Conservation (phyloP, 225 moss, liverwort and hornwort genomes). For the Pseudisothecium myosuroides region DNA sequence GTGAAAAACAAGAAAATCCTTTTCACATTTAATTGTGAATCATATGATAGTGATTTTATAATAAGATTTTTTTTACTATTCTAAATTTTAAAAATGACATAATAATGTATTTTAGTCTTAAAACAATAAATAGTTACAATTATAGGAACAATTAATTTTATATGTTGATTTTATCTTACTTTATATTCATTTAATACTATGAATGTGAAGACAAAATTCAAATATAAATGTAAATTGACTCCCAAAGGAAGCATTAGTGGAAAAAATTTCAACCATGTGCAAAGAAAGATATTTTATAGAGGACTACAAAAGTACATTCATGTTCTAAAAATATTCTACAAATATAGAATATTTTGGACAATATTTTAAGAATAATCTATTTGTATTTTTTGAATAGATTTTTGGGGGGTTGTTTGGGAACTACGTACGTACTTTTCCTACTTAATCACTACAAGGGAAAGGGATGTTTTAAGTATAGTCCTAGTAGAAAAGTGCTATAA, state of each 20-base stretch:
- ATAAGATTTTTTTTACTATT: neutral
- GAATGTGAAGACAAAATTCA: neutral
- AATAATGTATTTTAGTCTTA: neutral
- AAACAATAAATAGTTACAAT: neutral
- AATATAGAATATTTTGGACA: neutral
- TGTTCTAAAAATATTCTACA: accelerated
- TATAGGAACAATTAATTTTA: neutral
- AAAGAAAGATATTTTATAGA: neutral
- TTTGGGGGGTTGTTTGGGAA: accelerated
- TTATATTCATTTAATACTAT: no score
- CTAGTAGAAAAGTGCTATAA: no score
- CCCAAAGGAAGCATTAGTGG: accelerated
- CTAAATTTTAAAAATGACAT: neutral
- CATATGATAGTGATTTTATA: no score
- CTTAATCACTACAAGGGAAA: no score
- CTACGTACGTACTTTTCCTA: accelerated
- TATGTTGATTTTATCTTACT: neutral
- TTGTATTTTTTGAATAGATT: neutral
- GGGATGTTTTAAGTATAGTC: no score
- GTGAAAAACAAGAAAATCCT: no score
- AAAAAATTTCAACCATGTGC: neutral
- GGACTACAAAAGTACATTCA: neutral
- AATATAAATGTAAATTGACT: neutral
- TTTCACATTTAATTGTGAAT: neutral
- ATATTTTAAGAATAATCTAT: neutral